Conservation (phyloP, 2,329 filamentous ascomycete genomes). For the Aurifilum marmelostoma region DNA sequence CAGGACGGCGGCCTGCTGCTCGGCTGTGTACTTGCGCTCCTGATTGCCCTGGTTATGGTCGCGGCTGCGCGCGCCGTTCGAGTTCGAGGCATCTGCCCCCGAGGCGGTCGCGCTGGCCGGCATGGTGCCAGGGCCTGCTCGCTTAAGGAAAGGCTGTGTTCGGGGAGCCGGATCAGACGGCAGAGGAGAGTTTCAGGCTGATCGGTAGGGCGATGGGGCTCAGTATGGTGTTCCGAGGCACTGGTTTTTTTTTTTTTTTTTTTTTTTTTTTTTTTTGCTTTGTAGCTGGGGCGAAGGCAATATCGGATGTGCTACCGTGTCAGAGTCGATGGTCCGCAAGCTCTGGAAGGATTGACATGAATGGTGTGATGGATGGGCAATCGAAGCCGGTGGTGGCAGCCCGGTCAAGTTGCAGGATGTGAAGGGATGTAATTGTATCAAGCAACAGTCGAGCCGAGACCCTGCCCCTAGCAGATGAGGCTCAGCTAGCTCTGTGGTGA, state of each 20-base stretch:
- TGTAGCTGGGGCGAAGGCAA: constrained; percentile 18
- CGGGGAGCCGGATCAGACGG: constrained; percentile 8
- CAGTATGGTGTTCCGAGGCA: not conserved
- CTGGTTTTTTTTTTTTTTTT: too few relatives aligned
- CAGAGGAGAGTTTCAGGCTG: constrained; percentile 3
- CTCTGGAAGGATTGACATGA: constrained; percentile 11
- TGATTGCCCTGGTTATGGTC: constrained; percentile 78
- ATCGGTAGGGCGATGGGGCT: not conserved
- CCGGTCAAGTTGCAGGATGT: constrained; percentile 8
- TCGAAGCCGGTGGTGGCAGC: not conserved
- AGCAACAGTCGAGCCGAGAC: not conserved
- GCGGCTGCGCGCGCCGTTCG: constrained; percentile 50
- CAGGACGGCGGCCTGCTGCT: constrained; percentile 90
- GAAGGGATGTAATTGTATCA: not conserved
- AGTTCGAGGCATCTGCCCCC: constrained; percentile 51
- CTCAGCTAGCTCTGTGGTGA: not conserved
- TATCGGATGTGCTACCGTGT: constrained; percentile 22
- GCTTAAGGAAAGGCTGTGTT: not conserved
- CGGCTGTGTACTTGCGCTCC: constrained; percentile 77
- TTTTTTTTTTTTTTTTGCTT: too few relatives aligned
- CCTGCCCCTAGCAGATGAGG: not conserved
- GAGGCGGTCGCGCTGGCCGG: constrained; percentile 55
- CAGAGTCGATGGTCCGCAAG: constrained; percentile 8
- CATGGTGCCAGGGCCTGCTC: constrained; percentile 38
- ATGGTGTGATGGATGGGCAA: not conserved